Evolutionary conservation across 2,329 filamentous ascomycete genomes (phyloP), one percentile per base, ranked within the genome.

Genomic region (Didymella glomerata): DNA sequence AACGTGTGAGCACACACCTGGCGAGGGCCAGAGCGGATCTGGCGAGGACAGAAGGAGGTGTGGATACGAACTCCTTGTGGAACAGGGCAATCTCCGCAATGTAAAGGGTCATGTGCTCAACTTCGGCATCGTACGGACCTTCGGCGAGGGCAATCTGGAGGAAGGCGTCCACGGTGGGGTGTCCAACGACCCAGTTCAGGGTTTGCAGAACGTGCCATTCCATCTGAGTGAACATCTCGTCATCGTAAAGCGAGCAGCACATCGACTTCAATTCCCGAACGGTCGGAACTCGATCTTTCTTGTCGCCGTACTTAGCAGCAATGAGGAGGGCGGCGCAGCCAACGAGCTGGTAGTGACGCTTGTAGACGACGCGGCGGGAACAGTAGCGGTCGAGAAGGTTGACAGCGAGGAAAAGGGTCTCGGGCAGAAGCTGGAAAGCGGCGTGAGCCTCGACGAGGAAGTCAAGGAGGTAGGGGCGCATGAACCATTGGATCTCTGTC

Each of bases 221-320:
- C 95, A 99, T 99, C 80, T 99, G 95, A 11, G 93, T 94, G 81
- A 99, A 99, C 95, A 99, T 99, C 81, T 97, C 94, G 48, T 97
- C 93, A 72, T 99, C 95, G 80, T 99, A 99, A 38, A 98, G 86
- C 36, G 91, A 93, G 81, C 95, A 98, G 85, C 95, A 99, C 95
- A 99, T 98, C 68, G 94, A 96, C 85, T 97, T 97, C 66, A 99
- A 84, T 78, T 99, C 95, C 76, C 92, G 89, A 76, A 99, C 96
- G 66, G 96, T 95, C 4, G 95, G 95, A n/a, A 99, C 95, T 50
- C 93, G 88, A 75, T 99, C 95, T 83, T 99, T 99, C 84, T 95
- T 94, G 81, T 99, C 95, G 58, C 94, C 94, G 76, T 98, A 99
- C 84, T 99, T 99, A 79, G 95, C 92, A 66, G 95, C 94, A 73